phyloP scores from a whole-genome alignment of 1,139 yeast genomes.

The Kazachstania sp. region DNA sequence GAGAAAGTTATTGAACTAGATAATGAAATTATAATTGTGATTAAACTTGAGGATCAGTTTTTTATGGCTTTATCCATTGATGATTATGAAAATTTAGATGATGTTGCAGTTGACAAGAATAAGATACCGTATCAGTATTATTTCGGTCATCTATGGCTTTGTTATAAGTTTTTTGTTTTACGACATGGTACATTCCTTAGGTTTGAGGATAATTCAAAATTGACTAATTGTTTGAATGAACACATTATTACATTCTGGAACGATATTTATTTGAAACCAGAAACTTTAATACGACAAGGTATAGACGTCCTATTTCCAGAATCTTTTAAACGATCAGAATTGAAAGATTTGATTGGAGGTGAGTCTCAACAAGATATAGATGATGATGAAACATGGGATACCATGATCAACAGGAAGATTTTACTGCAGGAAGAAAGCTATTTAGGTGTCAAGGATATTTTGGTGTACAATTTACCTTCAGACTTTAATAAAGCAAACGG shows the following conservation, averaged over 20 bases:
- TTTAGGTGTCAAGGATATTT: slow-evolving; percentile 26
- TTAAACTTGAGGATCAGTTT: slow-evolving; percentile 22
- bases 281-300: slow-evolving; percentile 17
- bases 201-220: slow-evolving; percentile 9
- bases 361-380: not conserved
- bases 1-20: slow-evolving; percentile 27
- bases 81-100: slow-evolving; percentile 2
- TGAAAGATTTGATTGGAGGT: slow-evolving; percentile 3
- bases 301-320: slow-evolving; percentile 18
- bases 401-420: slow-evolving; percentile 21
- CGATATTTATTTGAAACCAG: slow-evolving; percentile 22
- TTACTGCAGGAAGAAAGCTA: slow-evolving; percentile 24
- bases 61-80: slow-evolving; percentile 14
- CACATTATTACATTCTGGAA: slow-evolving; percentile 27
- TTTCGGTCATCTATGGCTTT: slow-evolving; percentile 21
- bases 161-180: slow-evolving; percentile 23
- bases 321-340: slow-evolving; percentile 20
- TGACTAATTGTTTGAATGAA: slow-evolving; percentile 26
- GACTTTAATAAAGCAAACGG: not conserved
- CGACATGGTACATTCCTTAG: slow-evolving; percentile 17
- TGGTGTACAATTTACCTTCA: slow-evolving; percentile 27
- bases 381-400: slow-evolving; percentile 23
- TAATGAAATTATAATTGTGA: slow-evolving; percentile 19
- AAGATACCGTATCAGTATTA: slow-evolving; percentile 19
- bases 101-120: not conserved